Evolutionary conservation across 2,329 filamentous ascomycete species (phyloP), one percentile per base, ranked within the genome.

Genomic region (Neopestalotiopsis sp.): DNA sequence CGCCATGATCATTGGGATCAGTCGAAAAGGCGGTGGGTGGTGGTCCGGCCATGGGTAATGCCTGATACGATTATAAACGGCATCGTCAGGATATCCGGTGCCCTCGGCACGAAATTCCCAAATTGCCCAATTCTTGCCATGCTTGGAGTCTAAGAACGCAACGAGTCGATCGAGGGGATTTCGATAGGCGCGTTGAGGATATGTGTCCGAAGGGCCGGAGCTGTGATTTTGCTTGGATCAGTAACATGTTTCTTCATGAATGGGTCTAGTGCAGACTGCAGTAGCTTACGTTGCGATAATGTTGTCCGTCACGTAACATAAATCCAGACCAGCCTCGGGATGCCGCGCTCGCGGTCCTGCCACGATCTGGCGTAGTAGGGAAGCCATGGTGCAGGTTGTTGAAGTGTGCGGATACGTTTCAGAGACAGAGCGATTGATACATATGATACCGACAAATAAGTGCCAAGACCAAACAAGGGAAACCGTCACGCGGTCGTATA

Each of bases 71-170:
- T 89, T 87, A 78, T 97, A 94, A 1, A 99, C 95, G 69, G 95
- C 93, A 20, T 90, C 88, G 77, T 99, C 96, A 0, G 94, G 94
- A 76, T 99, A 99, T 1, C 96, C 96, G 0, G 96, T 98, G 5
- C 96, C 96, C 79, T 99, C 96, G 45, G 94, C 96, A 61, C 96
- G 91, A 75, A 99, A 99, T 82, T 99, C 96, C 94, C 95, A 99
- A 76, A 99, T 97, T 3, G 92, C 90, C 96, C 96, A 99, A 71
- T 96, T 85, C 32, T 90, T 83, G 34, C 88, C 91, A 81, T 99
- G 96, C 76, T 94, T 94, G 59, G 87, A 84, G 81, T 98, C 94
- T 71, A 99, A 91, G 79, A 95, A 99, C 72, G 89, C 88, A 70
- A 98, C 94, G 28, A 99, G 89, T 53, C 91, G 89, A 77, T 97